A percentile compares a stretch with the other conserved stretches of the same genome.
Conservation (phyloP, 2,329 filamentous ascomycete species). For the Bipolaris bicolor region DNA sequence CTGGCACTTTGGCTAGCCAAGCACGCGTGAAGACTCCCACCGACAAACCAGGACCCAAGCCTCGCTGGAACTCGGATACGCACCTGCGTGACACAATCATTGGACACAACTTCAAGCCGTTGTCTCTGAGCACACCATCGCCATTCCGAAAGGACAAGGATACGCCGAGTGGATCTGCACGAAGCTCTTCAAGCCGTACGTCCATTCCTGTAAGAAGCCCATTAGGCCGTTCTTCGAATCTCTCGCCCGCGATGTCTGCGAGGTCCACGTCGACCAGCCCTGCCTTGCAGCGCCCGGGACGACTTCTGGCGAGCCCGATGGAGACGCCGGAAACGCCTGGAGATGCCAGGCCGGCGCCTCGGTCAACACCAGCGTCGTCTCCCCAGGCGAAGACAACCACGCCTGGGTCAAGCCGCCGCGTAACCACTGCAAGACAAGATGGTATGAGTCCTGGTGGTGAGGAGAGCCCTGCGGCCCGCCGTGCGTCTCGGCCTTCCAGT, state of each 20-base stretch:
- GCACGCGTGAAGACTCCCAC: conserved; percentile 36
- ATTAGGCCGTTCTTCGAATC: conserved; percentile 33
- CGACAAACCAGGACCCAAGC: conserved; percentile 39
- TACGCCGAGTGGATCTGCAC: conserved; percentile 26
- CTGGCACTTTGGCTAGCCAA: conserved; percentile 33
- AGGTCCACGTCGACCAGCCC: conserved; percentile 42
- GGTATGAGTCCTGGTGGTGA: conserved; percentile 29
- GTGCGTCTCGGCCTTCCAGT: conserved; percentile 37
- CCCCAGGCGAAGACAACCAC: conserved; percentile 24
- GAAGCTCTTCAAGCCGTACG: conserved; percentile 39
- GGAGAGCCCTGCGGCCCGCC: conserved; percentile 39
- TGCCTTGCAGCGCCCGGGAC: conserved; percentile 31
- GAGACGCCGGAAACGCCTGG: conserved; percentile 41
- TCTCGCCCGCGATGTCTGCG: conserved; percentile 30
- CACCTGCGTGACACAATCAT: conserved; percentile 48
- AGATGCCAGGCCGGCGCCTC: conserved; percentile 28
- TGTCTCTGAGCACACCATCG: conserved; percentile 44
- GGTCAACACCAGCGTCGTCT: conserved; percentile 30
- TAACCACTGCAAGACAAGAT: conserved; percentile 29
- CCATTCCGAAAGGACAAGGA: conserved; percentile 34
- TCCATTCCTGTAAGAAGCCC: conserved; percentile 47
- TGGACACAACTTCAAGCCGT: conserved; percentile 49
- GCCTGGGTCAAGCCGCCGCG: conserved; percentile 33
- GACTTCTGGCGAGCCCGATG: conserved; percentile 39
- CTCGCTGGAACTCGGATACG: conserved; percentile 49